These are phyloP conservation scores for Plantago ovata DNA, from an alignment of 257 asterid genomes.

Conservation along the genomic window DNA sequence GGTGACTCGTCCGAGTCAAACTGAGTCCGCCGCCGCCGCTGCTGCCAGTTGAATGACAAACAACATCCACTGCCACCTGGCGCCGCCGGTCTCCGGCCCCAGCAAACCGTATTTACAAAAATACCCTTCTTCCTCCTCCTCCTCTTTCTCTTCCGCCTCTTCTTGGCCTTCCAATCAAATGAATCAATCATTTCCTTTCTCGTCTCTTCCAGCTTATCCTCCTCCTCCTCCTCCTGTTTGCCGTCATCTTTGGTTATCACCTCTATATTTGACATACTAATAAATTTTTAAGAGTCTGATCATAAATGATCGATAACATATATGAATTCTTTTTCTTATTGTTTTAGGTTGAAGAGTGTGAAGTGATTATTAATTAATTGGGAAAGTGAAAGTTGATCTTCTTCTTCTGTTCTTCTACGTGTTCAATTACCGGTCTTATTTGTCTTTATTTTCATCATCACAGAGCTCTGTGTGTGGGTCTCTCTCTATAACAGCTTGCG, in stretches of 20 bases:
- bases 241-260: slow-evolving; percentile 6
- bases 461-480: too few relatives aligned
- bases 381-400: too few relatives aligned
- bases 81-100: background rate
- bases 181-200: slow-evolving; percentile 26
- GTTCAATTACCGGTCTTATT: background rate
- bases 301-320: too few relatives aligned
- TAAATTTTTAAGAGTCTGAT: background rate
- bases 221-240: slow-evolving; percentile 16
- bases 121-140: slow-evolving; percentile 38
- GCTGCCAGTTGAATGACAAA: slow-evolving; percentile 35
- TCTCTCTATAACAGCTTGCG: slow-evolving; percentile 6
- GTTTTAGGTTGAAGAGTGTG: too few relatives aligned
- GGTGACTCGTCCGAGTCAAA: slow-evolving; percentile 71
- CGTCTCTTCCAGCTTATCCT: slow-evolving; percentile 20
- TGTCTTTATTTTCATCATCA: background rate
- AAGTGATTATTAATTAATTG: too few relatives aligned
- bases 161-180: slow-evolving; percentile 50
- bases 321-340: too few relatives aligned
- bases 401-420: background rate
- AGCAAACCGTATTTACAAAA: slow-evolving; percentile 28
- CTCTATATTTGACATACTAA: slow-evolving; percentile 58
- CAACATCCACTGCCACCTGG: slow-evolving; percentile 32
- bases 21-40: slow-evolving; percentile 39
- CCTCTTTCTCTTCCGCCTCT: slow-evolving; percentile 20